Evolutionary conservation across 768 basidiomycete genomes (phyloP).

Genomic region (Calvatia gigantea): DNA sequence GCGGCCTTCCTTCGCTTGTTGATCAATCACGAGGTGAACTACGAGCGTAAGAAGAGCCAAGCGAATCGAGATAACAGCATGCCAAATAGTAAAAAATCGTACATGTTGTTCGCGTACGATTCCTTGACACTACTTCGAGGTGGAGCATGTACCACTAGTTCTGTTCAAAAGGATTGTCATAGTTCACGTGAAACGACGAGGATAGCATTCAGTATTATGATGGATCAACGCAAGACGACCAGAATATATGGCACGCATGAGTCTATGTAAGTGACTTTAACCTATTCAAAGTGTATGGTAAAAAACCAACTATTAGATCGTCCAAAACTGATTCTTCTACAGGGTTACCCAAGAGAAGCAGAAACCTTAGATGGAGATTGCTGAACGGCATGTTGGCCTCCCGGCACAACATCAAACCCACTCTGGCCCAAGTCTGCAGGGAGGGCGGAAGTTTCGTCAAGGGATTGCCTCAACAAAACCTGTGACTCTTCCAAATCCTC

Average conservation of each 20-base stretch:
- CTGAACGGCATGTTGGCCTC: conserved; percentile 32
- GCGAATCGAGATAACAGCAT: background rate
- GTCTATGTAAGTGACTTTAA: background rate
- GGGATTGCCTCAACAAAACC: conserved; percentile 39
- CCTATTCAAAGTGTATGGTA: background rate
- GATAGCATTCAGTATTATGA: background rate
- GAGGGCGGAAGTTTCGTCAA: conserved; percentile 82
- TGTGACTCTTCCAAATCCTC: conserved; percentile 59
- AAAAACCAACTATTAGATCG: background rate
- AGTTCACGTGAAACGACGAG: background rate
- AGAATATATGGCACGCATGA: background rate
- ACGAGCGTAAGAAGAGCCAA: background rate
- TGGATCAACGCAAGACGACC: background rate
- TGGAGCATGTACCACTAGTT: no score
- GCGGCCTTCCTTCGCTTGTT: background rate
- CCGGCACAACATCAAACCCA: conserved; percentile 80
- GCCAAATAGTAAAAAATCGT: background rate
- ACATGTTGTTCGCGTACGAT: background rate
- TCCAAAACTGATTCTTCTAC: conserved; percentile 5
- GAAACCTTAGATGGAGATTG: conserved; percentile 7
- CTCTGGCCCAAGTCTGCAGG: conserved; percentile 80
- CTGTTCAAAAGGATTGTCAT: no score
- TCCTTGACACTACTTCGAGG: no score
- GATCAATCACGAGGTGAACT: background rate
- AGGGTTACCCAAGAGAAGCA: conserved; percentile 1